These are phyloP conservation scores for Aspergillus glaucus DNA, from an alignment of 2,329 filamentous ascomycete genomes.

Conservation along the genomic window DNA sequence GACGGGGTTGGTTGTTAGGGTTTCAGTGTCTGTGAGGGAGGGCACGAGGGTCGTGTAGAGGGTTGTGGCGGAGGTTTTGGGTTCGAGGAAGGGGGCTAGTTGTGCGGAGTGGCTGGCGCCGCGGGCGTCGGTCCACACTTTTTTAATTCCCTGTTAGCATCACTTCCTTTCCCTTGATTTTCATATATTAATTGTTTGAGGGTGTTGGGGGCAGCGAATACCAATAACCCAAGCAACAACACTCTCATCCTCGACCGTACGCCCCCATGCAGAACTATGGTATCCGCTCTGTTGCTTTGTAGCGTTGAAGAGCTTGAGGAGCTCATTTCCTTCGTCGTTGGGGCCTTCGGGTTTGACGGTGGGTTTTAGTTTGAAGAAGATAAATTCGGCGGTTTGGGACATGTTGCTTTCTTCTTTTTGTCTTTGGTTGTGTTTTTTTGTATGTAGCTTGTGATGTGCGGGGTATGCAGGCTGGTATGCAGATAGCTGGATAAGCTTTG, in stretches of 20 bases:
- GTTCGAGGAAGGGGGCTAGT: constrained; percentile 20
- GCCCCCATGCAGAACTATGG: constrained; percentile 31
- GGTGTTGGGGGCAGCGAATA: constrained; percentile 7
- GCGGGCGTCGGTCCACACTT: constrained; percentile 31
- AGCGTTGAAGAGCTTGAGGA: constrained; percentile 22
- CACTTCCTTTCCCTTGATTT: too few relatives aligned
- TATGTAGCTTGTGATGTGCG: background rate
- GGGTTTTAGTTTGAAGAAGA: constrained; percentile 32
- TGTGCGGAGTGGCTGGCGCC: constrained; percentile 12
- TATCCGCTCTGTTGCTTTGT: constrained; percentile 30
- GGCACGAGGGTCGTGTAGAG: constrained; percentile 29
- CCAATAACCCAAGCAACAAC: constrained; percentile 33
- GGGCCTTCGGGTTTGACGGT: constrained; percentile 33
- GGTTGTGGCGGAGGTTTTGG: constrained; percentile 14
- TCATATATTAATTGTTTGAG: too few relatives aligned
- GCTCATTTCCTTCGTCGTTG: constrained; percentile 24
- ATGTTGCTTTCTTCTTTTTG: constrained; percentile 12
- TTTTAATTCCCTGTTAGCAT: background rate
- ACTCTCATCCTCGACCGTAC: constrained; percentile 30
- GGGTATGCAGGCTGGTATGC: background rate
- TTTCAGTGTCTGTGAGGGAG: constrained; percentile 17
- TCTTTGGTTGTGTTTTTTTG: background rate
- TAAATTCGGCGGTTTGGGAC: constrained; percentile 26
- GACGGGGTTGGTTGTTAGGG: constrained; percentile 35
- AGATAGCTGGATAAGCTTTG: too few relatives aligned